Base-by-base conservation (phyloP, 805 yeast species). In the Sugiyamaella mastotermitis region DNA sequence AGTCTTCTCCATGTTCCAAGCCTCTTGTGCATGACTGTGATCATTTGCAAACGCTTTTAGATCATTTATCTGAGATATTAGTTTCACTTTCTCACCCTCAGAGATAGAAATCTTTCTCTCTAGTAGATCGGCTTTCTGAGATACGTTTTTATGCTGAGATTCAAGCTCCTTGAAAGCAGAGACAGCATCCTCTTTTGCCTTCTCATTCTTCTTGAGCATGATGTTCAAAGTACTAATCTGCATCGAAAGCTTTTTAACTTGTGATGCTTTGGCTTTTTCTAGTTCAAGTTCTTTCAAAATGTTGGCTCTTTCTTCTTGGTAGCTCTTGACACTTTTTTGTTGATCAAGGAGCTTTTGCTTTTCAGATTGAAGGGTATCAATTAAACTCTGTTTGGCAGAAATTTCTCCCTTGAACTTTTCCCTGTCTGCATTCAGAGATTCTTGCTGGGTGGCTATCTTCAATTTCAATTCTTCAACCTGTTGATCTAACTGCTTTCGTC, bases 11-110 rank as follows among this genome's bases (percentile, higher is more conserved):
- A 35, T 14, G n/a, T 29, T 26, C 11, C 51, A 46, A 18, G 35
- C 41, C 2, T 48, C 48, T 19, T 46, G 42, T n/a, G 52, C 50
- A 13, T 44, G 39, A 5, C 22, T 26, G 4, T 33, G 37, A 2
- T 46, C 44, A 15, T 50, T 47, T 5, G 50, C 45, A 41, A 43
- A 30, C 13, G 45, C 31, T 18, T 45, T 46, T 13, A 49, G 42
- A 22, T 43, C 40, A 10, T 44, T 13, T 10, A 48, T 35, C 35
- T 55, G 48, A 4, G 31, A 29, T 5, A 14, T 24, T 21, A 47
- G 33, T 1, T 26, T 19, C 4, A 39, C 42, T 17, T 33, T 31
- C 28, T 43, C 45, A 17, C 23, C 8, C 20, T 37, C 17, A 6
- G 31, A 30, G n/a, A 13, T 17, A 3, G 37, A 14, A 7, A 43